phyloP scores from a whole-genome alignment of 257 asterid genomes.

The Oldenlandia corymbosa region DNA sequence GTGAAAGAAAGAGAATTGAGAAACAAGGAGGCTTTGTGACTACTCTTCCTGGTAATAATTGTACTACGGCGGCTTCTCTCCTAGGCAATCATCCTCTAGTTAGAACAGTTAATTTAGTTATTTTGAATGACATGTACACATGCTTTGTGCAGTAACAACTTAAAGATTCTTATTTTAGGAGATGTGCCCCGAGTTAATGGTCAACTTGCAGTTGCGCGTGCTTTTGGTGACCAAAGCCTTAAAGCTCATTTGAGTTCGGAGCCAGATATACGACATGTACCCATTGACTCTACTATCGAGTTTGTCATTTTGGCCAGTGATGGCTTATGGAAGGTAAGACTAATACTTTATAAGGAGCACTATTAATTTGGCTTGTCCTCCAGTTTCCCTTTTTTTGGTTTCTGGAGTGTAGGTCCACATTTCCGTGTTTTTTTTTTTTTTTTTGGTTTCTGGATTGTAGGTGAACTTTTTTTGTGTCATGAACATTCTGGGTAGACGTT shows the following conservation, averaged over 20 bases:
- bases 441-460: not conserved
- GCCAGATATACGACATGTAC: slow-evolving; percentile 54
- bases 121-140: slow-evolving; percentile 6
- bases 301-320: slow-evolving; percentile 78
- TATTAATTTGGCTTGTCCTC: not conserved
- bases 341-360: not conserved
- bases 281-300: slow-evolving; percentile 41
- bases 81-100: not conserved
- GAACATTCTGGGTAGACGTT: not conserved
- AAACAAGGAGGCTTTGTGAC: slow-evolving; percentile 75
- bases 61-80: not conserved
- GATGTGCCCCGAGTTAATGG: slow-evolving; percentile 87
- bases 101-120: not conserved
- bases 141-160: slow-evolving; percentile 13
- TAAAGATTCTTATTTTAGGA: slow-evolving; percentile 40
- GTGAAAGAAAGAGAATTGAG: slow-evolving; percentile 58
- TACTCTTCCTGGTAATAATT: slow-evolving; percentile 54
- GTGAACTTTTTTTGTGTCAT: not conserved
- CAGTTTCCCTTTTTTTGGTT: not conserved
- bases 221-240: slow-evolving; percentile 78
- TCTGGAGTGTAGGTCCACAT: no score
- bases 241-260: slow-evolving; percentile 77
- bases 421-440: no score
- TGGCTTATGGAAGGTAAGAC: slow-evolving; percentile 82
- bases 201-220: slow-evolving; percentile 81